phyloP scores from a whole-genome alignment of 2,329 filamentous ascomycete genomes.

The Paecilomyces dactylethromorphus region DNA sequence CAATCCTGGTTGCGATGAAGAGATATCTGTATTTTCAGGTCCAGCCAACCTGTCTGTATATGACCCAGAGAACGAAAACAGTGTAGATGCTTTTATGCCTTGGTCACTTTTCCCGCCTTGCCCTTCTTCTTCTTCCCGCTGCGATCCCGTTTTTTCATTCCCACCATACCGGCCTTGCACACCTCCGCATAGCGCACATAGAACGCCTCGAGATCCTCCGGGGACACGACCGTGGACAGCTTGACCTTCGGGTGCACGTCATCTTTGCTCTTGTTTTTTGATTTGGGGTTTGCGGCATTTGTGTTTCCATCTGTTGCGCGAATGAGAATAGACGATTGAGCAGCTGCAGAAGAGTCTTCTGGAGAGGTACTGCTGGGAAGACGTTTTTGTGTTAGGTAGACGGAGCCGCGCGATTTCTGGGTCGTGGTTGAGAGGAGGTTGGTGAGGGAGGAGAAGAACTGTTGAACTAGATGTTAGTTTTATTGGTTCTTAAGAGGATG shows the following conservation, averaged over 20 bases:
- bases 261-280: constrained; percentile 30
- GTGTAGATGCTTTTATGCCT: constrained; percentile 16
- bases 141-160: constrained; percentile 86
- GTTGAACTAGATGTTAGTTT: not conserved
- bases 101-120: constrained; percentile 45
- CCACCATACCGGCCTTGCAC: constrained; percentile 82
- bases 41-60: not conserved
- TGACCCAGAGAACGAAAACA: not conserved
- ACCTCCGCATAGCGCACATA: constrained; percentile 81
- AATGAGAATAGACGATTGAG: constrained; percentile 64
- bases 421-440: constrained; percentile 34
- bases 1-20: not conserved
- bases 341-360: constrained; percentile 49
- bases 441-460: constrained; percentile 39
- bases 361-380: constrained; percentile 20
- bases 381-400: constrained; percentile 39
- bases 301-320: constrained; percentile 76
- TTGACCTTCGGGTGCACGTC: constrained; percentile 59
- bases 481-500: not conserved
- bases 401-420: constrained; percentile 34
- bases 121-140: constrained; percentile 74
- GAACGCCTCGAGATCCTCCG: constrained; percentile 70
- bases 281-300: constrained; percentile 32
- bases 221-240: constrained; percentile 74
- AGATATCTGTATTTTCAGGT: not conserved